Base-by-base conservation (phyloP, 208 protist genomes). In the Trypanosoma theileri region DNA sequence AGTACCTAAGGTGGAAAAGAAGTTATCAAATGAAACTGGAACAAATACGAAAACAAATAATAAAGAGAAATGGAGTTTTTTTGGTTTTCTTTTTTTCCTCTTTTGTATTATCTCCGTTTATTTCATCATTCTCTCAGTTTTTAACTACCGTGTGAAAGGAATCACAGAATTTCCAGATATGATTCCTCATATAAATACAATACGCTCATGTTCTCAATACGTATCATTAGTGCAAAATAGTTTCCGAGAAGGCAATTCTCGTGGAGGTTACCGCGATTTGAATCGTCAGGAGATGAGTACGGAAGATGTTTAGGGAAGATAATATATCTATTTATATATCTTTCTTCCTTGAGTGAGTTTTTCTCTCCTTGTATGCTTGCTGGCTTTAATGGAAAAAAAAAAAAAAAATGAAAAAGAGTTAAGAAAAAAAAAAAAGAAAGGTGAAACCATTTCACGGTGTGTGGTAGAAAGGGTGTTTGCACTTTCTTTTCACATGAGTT, bases 161-260 rank as follows among this genome's bases (percentile, higher is more conserved):
- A 77, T 89, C 24, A 79, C 56, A 10, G 66, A 90, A 44, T 82
- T 95, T 53, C 89, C 89, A 41, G 81, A 90, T 8, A 91, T 91
- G 63, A 51, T 95, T 19, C 90, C 90, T 7, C 84, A 86, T 55
- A 71, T 81, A 19, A 69, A 80, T 45, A 19, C 58, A 12, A 77
- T 92, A 21, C 66, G 63, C 3, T 67, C 73, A 9, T 80, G 77
- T 26, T 50, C 26, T 17, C 65, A 59, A 26, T 70, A 61, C 26
- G 54, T 65, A 24, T 56, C 52, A 31, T 55, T 66, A 26, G 40
- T 67, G 41, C 59, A 59, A 13, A 50, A 54, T 26, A 58, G 48
- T 41, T 51, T 66, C 10, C 0, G 57, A 1, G 0, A 64, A 24
- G 57, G 69, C 2, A 57, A 61, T 22, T 45, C 28, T 24, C 73